Evolutionary conservation across 2,329 filamentous ascomycete genomes (phyloP).

Genomic region (Colletotrichum paranaense): DNA sequence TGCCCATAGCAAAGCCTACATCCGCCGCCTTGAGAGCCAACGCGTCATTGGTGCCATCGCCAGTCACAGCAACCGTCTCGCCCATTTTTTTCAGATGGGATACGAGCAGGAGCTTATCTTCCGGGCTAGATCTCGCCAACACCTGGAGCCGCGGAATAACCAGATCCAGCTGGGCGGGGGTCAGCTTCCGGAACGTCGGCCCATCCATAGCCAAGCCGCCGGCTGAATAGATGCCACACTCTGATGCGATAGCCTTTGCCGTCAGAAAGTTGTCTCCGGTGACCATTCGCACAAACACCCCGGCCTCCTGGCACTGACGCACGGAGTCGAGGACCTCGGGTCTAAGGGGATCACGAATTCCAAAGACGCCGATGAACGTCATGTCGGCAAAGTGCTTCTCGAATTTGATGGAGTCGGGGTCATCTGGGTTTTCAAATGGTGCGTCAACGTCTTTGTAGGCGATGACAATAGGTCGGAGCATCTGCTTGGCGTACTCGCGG

Average conservation of each 20-base stretch:
- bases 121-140: constrained; percentile 72
- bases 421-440: constrained; percentile 22
- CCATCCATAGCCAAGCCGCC: constrained; percentile 76
- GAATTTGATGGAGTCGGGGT: constrained; percentile 31
- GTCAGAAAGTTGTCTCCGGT: constrained; percentile 69
- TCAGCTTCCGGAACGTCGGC: constrained; percentile 72
- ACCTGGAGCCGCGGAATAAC: constrained; percentile 71
- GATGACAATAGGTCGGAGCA: constrained; percentile 74
- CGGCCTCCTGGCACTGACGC: constrained; percentile 54
- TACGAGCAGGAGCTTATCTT: constrained; percentile 74
- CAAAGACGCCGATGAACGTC: constrained; percentile 63
- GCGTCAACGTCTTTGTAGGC: constrained; percentile 74
- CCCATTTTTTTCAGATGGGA: constrained; percentile 70
- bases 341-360: constrained; percentile 59
- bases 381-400: constrained; percentile 48
- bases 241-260: constrained; percentile 77
- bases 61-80: constrained; percentile 69
- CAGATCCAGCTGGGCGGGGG: constrained; percentile 67
- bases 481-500: constrained; percentile 70
- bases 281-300: constrained; percentile 60
- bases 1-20: constrained; percentile 72
- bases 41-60: constrained; percentile 72
- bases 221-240: constrained; percentile 75
- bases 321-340: constrained; percentile 55
- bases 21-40: constrained; percentile 70